These are phyloP conservation scores for Phytophthora litchii DNA, from an alignment of 352 stramenopile species.

Conservation along the genomic window DNA sequence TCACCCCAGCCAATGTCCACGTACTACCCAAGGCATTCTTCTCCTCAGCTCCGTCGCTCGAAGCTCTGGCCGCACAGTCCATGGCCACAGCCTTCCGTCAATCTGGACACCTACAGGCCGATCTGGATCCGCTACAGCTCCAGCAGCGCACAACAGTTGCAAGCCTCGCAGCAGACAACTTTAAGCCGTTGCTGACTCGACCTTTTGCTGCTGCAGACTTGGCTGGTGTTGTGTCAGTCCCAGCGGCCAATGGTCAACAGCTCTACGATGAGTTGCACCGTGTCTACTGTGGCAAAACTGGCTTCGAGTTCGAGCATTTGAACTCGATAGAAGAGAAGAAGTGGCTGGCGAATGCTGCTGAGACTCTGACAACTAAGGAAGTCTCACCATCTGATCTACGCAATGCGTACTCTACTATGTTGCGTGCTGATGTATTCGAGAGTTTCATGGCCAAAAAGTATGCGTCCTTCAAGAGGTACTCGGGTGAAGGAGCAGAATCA, in stretches of 20 bases:
- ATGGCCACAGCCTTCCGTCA: conserved; percentile 80
- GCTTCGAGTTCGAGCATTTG: conserved; percentile 84
- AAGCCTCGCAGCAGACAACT: conserved; percentile 50
- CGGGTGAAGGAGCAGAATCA: conserved; percentile 80
- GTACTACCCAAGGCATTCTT: conserved; percentile 24
- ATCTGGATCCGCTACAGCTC: conserved; percentile 70
- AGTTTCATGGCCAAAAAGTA: conserved; percentile 89
- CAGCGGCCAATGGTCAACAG: conserved; percentile 42
- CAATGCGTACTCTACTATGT: conserved; percentile 82
- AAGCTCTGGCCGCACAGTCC: conserved; percentile 64
- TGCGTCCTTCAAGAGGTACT: conserved; percentile 88
- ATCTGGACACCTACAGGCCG: conserved; percentile 76
- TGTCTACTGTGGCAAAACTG: conserved; percentile 81
- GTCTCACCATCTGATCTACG: conserved; percentile 73
- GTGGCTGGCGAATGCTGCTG: conserved; percentile 65
- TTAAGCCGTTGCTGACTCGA: conserved; percentile 53
- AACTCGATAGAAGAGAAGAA: conserved; percentile 62
- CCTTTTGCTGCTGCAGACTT: conserved; percentile 30
- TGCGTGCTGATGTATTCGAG: conserved; percentile 85
- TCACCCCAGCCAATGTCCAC: conserved; percentile 25
- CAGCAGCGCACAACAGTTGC: conserved; percentile 37
- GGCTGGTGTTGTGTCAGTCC: conserved; percentile 25
- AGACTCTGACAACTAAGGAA: conserved; percentile 43
- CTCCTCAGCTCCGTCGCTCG: conserved; percentile 52
- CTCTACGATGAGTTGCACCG: conserved; percentile 65